Conservation (phyloP, 306 rosid genomes). For the Fragaria nilgerrensis region DNA sequence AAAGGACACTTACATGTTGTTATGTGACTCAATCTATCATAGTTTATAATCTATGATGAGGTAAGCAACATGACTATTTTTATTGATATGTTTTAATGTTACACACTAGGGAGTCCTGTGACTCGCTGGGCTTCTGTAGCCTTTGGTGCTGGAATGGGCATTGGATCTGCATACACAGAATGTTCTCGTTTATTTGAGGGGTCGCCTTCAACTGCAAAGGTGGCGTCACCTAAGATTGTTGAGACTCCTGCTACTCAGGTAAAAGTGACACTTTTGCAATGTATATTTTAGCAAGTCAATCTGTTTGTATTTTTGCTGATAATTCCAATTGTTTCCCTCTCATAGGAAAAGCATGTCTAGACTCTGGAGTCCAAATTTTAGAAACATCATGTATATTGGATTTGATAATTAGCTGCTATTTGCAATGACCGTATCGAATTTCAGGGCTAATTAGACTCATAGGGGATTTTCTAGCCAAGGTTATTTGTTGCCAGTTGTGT, state of each 20-base stretch:
- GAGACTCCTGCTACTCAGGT: slow-evolving; percentile 40
- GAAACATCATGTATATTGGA: neutral
- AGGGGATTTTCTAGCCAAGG: neutral
- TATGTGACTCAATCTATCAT: neutral
- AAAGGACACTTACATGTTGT: neutral
- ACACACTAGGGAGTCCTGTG: slow-evolving; percentile 65
- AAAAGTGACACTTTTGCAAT: neutral
- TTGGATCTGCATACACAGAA: slow-evolving; percentile 82
- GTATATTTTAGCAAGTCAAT: neutral
- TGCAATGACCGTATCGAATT: neutral
- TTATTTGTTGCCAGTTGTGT: neutral
- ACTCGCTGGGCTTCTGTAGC: slow-evolving; percentile 91
- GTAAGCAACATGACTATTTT: neutral
- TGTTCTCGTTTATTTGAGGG: slow-evolving; percentile 62
- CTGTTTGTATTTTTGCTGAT: neutral
- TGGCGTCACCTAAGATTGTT: slow-evolving; percentile 27
- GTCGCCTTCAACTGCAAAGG: slow-evolving; percentile 51
- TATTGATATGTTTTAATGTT: slow-evolving; percentile 1
- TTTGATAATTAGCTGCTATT: neutral
- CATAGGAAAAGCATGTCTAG: neutral
- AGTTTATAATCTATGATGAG: neutral
- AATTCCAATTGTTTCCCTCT: neutral
- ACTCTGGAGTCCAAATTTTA: neutral
- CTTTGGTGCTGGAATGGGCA: slow-evolving; percentile 83
- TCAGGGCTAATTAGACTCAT: neutral